These are phyloP conservation scores for Cyclocybe aegerita DNA, from an alignment of 768 basidiomycete genomes.

Conservation along the genomic window DNA sequence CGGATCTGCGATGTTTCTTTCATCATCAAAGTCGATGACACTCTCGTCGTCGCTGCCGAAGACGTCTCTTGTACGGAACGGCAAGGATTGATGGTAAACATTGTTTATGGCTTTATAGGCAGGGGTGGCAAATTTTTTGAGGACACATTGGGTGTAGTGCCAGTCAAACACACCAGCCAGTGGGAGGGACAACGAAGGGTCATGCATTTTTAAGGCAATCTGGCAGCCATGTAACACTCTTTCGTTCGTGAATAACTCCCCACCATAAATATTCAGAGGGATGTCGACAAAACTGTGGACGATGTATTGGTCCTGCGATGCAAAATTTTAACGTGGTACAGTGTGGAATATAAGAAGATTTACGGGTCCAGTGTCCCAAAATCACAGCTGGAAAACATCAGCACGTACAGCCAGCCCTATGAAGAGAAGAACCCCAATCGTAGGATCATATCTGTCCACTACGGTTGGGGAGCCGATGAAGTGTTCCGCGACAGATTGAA, in stretches of 20 bases:
- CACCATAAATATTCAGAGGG: constrained; percentile 7
- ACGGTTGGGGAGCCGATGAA: constrained; percentile 15
- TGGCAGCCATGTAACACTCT: constrained; percentile 13
- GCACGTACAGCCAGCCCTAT: constrained; percentile 4
- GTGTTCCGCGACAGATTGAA: constrained; percentile 13
- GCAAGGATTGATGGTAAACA: constrained; percentile 7
- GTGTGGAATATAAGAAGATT: constrained; percentile 9
- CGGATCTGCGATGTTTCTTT: no score
- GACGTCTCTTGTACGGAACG: constrained; percentile 14
- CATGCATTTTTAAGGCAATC: constrained; percentile 9
- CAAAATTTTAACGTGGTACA: constrained; percentile 8
- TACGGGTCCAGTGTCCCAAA: constrained; percentile 18
- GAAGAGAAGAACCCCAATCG: constrained; percentile 16
- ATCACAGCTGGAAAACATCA: constrained; percentile 15
- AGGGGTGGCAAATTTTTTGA: constrained; percentile 15
- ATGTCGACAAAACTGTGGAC: constrained; percentile 1
- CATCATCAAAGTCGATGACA: not conserved
- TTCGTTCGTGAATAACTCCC: not conserved
- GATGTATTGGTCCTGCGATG: constrained; percentile 1
- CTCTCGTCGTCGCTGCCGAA: constrained; percentile 9
- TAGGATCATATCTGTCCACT: constrained; percentile 16
- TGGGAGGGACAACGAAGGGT: constrained; percentile 11
- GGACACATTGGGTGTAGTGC: constrained; percentile 20
- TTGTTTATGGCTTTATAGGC: constrained; percentile 12
- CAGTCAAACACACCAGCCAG: constrained; percentile 7